Conservation (phyloP, 306 rosid genomes). For the Vachellia collinsii region DNA sequence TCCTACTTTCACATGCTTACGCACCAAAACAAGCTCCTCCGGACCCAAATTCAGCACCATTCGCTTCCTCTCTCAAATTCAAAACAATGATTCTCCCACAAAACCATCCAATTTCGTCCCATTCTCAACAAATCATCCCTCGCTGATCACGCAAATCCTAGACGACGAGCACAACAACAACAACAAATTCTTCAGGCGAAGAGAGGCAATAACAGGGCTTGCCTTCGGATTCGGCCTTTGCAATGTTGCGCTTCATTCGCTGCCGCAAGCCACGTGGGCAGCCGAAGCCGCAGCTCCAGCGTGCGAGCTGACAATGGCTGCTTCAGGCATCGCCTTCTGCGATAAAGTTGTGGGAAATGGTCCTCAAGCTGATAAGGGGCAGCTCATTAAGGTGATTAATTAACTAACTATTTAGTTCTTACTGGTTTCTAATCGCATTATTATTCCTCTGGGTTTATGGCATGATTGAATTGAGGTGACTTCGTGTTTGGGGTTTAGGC, state of each 20-base stretch:
- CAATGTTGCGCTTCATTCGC: slow-evolving; percentile 33
- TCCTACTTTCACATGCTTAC: slow-evolving; percentile 36
- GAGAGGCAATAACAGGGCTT: slow-evolving; percentile 55
- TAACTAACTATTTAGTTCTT: background rate
- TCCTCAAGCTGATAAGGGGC: slow-evolving; percentile 76
- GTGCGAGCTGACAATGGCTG: slow-evolving; percentile 68
- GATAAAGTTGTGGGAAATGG: slow-evolving; percentile 77
- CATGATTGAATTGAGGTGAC: background rate
- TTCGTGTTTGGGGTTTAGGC: slow-evolving; percentile 50
- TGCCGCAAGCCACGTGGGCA: slow-evolving; percentile 34
- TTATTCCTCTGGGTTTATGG: background rate
- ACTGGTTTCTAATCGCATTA: background rate
- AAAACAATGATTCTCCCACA: slow-evolving; percentile 27
- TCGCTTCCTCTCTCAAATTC: slow-evolving; percentile 14
- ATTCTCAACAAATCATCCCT: slow-evolving; percentile 14
- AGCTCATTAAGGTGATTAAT: slow-evolving; percentile 71
- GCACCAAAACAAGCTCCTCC: slow-evolving; percentile 20
- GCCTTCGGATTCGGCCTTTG: slow-evolving; percentile 55
- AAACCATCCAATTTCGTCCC: slow-evolving; percentile 31
- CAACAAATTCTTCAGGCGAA: slow-evolving; percentile 37
- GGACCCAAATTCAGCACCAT: background rate
- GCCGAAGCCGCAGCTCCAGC: slow-evolving; percentile 43
- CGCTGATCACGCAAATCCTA: background rate
- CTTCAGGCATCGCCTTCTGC: slow-evolving; percentile 88
- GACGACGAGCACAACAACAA: background rate